phyloP scores from a whole-genome alignment of 1,284 basidiomycete species.

The Coriolopsis trogii region DNA sequence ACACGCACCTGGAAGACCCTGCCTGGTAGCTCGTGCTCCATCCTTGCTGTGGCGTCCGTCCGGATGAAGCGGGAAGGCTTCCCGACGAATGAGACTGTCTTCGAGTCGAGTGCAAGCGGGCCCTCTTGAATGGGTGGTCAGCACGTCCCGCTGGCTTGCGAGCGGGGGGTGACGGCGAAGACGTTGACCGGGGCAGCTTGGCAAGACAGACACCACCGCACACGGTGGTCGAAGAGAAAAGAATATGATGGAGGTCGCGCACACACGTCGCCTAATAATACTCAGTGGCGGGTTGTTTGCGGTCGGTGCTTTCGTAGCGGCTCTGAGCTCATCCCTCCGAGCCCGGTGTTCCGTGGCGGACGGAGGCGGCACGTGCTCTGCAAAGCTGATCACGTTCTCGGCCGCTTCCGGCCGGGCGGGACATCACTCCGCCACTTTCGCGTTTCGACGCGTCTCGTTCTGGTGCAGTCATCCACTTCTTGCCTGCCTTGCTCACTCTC shows the following conservation, averaged over 20 bases:
- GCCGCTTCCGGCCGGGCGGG: constrained; percentile 5
- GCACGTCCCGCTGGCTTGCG: constrained; percentile 32
- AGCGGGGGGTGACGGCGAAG: constrained; percentile 71
- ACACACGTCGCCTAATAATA: not conserved
- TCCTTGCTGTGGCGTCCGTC: constrained; percentile 45
- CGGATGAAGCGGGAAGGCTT: constrained; percentile 23
- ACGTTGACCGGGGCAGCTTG: constrained; percentile 78
- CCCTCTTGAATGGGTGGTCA: constrained; percentile 27
- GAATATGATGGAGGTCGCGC: not conserved
- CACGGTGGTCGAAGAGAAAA: constrained; percentile 6
- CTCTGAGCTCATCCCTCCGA: not conserved
- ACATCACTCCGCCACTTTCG: constrained; percentile 22
- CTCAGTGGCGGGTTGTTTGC: too few relatives aligned
- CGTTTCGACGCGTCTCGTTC: constrained; percentile 26
- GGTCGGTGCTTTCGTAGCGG: not conserved
- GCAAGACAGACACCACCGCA: constrained; percentile 17
- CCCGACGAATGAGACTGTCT: constrained; percentile 27
- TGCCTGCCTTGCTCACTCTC: not conserved
- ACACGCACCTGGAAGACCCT: constrained; percentile 70
- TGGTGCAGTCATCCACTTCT: constrained; percentile 2
- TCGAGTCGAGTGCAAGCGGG: constrained; percentile 17
- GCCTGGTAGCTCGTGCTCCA: constrained; percentile 87
- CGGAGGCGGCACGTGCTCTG: not conserved
- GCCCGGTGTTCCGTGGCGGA: not conserved
- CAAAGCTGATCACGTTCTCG: not conserved